Evolutionary conservation across 345 rosid genomes (phyloP).

Genomic region (Erysimum cheiranthoides): DNA sequence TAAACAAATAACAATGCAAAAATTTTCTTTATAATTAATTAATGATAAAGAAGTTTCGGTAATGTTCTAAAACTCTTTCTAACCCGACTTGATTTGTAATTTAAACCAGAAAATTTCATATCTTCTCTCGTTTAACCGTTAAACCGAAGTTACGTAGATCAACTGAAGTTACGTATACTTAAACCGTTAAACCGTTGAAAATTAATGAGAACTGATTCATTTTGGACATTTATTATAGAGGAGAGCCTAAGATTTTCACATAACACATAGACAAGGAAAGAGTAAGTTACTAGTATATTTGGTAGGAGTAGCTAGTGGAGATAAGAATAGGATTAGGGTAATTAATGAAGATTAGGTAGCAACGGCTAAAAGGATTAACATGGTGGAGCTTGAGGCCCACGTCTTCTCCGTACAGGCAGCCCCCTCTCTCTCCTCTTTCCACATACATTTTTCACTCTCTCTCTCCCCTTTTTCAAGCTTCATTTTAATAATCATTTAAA

Average conservation of each 20-base stretch:
- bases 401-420: constrained; percentile 56
- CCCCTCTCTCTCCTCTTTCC: constrained; percentile 56
- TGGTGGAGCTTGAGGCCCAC: constrained; percentile 47
- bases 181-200: too few species aligned
- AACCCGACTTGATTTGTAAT: background rate
- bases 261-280: background rate
- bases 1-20: background rate
- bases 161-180: too few species aligned
- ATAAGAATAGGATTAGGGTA: constrained; percentile 38
- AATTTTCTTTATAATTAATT: background rate
- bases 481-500: background rate
- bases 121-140: too few species aligned
- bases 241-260: background rate
- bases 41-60: background rate
- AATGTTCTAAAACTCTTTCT: background rate
- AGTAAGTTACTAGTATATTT: constrained; percentile 14
- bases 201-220: background rate
- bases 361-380: constrained; percentile 18
- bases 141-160: too few species aligned
- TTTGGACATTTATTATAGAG: too few species aligned
- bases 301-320: constrained; percentile 29
- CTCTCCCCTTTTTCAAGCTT: constrained; percentile 2
- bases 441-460: constrained; percentile 46
- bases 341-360: constrained; percentile 27
- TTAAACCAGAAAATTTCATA: background rate